These are phyloP conservation scores for Williopsis jadinii DNA, from an alignment of 1,139 yeast species.

Conservation along the genomic window DNA sequence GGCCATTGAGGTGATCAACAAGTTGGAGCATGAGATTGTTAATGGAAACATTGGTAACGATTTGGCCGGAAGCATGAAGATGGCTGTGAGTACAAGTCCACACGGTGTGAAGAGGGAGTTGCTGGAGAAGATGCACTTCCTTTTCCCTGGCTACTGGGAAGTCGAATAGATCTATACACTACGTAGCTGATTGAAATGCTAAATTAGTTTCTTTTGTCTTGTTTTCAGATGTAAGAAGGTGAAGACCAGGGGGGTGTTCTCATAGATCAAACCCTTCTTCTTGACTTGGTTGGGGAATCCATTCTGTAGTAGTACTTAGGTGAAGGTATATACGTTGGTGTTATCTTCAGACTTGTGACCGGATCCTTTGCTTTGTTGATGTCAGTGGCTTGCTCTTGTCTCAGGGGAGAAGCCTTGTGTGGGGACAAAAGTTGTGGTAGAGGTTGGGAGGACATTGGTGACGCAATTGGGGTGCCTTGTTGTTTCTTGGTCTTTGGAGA, in stretches of 20 bases:
- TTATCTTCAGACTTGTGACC: constrained; percentile 3
- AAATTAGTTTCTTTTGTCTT: no score
- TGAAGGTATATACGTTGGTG: constrained; percentile 32
- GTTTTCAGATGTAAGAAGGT: no score
- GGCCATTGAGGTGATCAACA: constrained; percentile 62
- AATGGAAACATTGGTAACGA: constrained; percentile 62
- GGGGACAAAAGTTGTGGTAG: constrained; percentile 8
- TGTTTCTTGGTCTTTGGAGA: constrained; percentile 2
- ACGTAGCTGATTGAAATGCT: background rate
- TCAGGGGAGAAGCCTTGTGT: background rate
- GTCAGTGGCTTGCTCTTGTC: background rate
- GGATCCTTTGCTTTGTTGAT: constrained; percentile 1
- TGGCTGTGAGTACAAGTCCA: constrained; percentile 74
- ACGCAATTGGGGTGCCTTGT: constrained; percentile 19
- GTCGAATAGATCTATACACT: constrained; percentile 7
- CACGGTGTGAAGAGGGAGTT: constrained; percentile 67
- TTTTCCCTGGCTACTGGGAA: constrained; percentile 92
- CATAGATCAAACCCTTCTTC: constrained; percentile 18
- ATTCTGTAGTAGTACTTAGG: constrained; percentile 36
- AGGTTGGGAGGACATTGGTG: constrained; percentile 24
- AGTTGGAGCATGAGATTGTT: constrained; percentile 54
- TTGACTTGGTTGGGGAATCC: constrained; percentile 34
- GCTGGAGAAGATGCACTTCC: constrained; percentile 71
- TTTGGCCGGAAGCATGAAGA: constrained; percentile 72
- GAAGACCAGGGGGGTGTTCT: no score